Evolutionary conservation across 495 filamentous ascomycete species (phyloP).

Genomic region (Penicillium argentinense): DNA sequence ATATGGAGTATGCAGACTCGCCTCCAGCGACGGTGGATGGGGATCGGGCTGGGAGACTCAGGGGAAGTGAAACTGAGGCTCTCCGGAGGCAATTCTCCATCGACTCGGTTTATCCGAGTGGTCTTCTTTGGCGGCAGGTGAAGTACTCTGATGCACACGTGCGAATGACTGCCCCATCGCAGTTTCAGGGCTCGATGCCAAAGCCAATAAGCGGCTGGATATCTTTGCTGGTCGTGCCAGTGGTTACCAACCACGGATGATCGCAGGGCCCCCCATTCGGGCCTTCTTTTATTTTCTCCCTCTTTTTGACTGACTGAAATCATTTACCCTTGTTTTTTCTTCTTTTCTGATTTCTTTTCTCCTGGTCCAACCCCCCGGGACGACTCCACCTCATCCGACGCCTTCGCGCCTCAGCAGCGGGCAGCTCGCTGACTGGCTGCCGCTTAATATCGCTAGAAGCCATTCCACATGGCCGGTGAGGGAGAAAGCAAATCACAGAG

Average conservation of each 20-base stretch:
- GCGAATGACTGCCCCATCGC: not conserved
- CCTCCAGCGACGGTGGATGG: too few species aligned
- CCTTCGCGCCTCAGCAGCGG: constrained; percentile 19
- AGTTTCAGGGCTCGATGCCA: constrained; percentile 16
- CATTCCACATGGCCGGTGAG: constrained; percentile 1
- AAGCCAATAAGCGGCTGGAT: constrained; percentile 11
- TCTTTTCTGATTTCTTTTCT: constrained; percentile 2
- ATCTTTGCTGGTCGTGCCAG: not conserved
- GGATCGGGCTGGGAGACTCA: too few species aligned
- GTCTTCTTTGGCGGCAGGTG: too few species aligned
- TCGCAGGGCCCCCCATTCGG: constrained; percentile 4
- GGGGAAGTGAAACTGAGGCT: not conserved
- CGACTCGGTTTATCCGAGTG: not conserved
- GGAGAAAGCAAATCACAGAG: constrained; percentile 1
- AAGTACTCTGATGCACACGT: not conserved
- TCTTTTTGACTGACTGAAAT: not conserved
- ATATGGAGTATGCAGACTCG: not conserved
- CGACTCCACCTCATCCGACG: constrained; percentile 10
- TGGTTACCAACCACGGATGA: constrained; percentile 19
- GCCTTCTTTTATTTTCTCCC: constrained; percentile 1
- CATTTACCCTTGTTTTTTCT: not conserved
- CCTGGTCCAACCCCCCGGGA: constrained; percentile 2
- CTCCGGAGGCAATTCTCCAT: not conserved
- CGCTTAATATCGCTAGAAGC: not conserved
- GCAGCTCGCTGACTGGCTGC: constrained; percentile 26